Evolutionary conservation across 73 alveolate species (phyloP).

Genomic region (Symbiodinium natans): DNA sequence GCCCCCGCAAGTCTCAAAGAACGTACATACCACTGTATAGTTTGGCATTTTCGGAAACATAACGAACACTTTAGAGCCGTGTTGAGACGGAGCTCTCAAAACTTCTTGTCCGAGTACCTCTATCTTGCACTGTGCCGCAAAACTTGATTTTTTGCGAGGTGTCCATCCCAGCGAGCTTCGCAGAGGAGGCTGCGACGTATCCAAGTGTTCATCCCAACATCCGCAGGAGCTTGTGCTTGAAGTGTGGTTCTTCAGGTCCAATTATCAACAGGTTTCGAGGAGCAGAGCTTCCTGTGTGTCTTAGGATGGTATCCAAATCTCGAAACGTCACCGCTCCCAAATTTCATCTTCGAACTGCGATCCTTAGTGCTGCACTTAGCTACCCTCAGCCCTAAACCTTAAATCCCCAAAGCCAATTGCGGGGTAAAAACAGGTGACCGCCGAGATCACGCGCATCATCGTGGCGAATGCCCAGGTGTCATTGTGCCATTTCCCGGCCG

Average conservation of each 20-base stretch:
- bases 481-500: no score
- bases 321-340: no score
- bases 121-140: no score
- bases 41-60: neutral
- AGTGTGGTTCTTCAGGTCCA: neutral
- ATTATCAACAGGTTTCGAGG: neutral
- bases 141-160: neutral
- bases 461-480: neutral
- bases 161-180: neutral
- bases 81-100: neutral
- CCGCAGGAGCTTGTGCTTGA: neutral
- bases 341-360: no score
- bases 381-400: no score
- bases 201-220: no score
- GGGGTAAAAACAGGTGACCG: neutral
- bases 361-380: no score
- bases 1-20: neutral
- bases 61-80: no score
- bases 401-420: neutral
- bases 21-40: neutral
- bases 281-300: neutral
- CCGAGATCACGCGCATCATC: neutral
- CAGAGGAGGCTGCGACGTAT: neutral
- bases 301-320: neutral
- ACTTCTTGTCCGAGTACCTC: neutral